Percentiles rank a stretch among this genome's conserved stretches.
These are phyloP conservation scores for Malus orientalis DNA, from an alignment of 306 rosid species.

Conservation along the genomic window DNA sequence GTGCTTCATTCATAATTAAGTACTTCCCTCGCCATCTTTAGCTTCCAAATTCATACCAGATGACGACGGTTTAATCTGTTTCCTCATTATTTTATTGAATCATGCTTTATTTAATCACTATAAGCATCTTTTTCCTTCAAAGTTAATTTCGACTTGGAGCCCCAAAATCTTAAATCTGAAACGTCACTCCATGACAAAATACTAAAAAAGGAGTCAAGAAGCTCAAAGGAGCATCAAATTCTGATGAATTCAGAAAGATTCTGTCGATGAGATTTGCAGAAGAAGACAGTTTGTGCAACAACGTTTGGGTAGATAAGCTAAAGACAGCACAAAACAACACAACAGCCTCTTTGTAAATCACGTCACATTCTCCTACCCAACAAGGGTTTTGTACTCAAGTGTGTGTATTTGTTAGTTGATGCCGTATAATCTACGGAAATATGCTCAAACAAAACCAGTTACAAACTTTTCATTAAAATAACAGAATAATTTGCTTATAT, in stretches of 20 bases:
- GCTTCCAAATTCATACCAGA: not conserved
- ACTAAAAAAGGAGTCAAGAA: not conserved
- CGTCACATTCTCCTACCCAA: slow-evolving; percentile 15
- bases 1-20: not conserved
- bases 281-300: slow-evolving; percentile 27
- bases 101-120: not conserved
- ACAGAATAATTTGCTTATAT: too few relatives aligned
- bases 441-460: not conserved
- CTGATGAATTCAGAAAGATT: slow-evolving; percentile 22
- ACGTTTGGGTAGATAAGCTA: slow-evolving; percentile 2
- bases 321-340: slow-evolving; percentile 17
- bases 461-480: not conserved
- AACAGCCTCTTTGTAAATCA: slow-evolving; percentile 16
- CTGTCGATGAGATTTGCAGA: slow-evolving; percentile 12
- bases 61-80: not conserved
- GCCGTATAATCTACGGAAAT: not conserved
- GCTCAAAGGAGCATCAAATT: not conserved
- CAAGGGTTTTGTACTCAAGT: not conserved
- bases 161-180: not conserved
- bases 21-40: not conserved
- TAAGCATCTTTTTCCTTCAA: not conserved
- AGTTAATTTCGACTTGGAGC: not conserved
- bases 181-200: not conserved
- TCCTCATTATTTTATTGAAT: not conserved
- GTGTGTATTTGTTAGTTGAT: not conserved